Evolutionary conservation across 2,329 filamentous ascomycete genomes (phyloP).

Genomic region (Aulographum hederae): DNA sequence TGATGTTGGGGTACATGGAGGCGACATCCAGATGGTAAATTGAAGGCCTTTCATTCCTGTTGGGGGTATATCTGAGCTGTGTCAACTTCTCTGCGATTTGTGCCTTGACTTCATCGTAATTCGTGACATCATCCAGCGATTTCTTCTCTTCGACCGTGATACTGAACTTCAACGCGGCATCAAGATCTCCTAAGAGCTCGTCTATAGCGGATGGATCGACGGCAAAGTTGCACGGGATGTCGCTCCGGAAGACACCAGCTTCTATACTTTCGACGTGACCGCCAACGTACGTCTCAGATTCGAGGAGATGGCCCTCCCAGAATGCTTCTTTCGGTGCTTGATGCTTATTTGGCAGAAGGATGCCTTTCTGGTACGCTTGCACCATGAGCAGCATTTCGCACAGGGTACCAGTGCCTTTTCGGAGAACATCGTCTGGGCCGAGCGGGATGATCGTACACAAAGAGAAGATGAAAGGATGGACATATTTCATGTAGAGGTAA

Average conservation of each 20-base stretch:
- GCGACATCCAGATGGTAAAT: slow-evolving; percentile 98
- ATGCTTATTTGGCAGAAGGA: slow-evolving; percentile 92
- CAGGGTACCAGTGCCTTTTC: slow-evolving; percentile 94
- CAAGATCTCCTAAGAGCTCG: slow-evolving; percentile 69
- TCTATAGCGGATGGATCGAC: slow-evolving; percentile 82
- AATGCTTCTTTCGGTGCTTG: slow-evolving; percentile 80
- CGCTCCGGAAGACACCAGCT: slow-evolving; percentile 86
- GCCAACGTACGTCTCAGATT: slow-evolving; percentile 95
- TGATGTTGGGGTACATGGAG: slow-evolving; percentile 99
- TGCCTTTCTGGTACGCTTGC: slow-evolving; percentile 80
- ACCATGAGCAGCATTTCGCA: slow-evolving; percentile 99
- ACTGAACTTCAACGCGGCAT: slow-evolving; percentile 76
- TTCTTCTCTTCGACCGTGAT: slow-evolving; percentile 34
- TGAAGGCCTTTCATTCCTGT: slow-evolving; percentile 66
- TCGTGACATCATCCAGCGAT: slow-evolving; percentile 29
- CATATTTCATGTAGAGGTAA: slow-evolving; percentile 99
- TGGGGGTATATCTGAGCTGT: slow-evolving; percentile 63
- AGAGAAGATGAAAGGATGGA: slow-evolving; percentile 99
- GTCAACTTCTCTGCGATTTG: slow-evolving; percentile 59
- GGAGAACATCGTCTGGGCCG: slow-evolving; percentile 76
- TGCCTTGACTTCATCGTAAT: slow-evolving; percentile 47
- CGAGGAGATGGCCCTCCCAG: slow-evolving; percentile 88
- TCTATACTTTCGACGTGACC: slow-evolving; percentile 99
- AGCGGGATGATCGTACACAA: slow-evolving; percentile 91
- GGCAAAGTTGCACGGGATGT: slow-evolving; percentile 87